Percentiles rank a stretch among this genome's conserved stretches.
These are phyloP conservation scores for Globisporangium alternatum DNA, from an alignment of 352 stramenopile species.

Conservation along the genomic window DNA sequence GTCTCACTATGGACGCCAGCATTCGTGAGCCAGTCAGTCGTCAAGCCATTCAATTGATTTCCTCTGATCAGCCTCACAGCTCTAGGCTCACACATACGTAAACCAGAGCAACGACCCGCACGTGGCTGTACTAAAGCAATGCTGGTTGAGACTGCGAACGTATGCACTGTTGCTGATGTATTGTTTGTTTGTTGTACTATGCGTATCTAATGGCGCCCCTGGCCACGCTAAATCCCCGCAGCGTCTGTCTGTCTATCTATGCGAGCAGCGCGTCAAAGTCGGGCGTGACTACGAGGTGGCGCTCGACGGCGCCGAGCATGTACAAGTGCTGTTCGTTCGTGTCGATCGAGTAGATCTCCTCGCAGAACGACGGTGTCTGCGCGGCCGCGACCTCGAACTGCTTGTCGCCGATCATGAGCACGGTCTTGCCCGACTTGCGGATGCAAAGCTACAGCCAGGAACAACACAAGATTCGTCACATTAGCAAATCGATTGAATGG, in stretches of 20 bases:
- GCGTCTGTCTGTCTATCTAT: conserved; percentile 47
- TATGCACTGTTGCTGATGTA: not conserved
- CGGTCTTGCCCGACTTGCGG: conserved; percentile 81
- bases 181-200: not conserved
- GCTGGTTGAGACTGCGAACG: not conserved
- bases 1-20: not conserved
- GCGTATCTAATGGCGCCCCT: not conserved
- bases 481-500: not conserved
- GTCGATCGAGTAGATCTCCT: conserved; percentile 84
- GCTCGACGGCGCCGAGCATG: conserved; percentile 70
- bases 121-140: not conserved
- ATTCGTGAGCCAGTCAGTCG: not conserved
- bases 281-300: conserved; percentile 81
- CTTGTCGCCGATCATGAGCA: conserved; percentile 85
- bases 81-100: not conserved
- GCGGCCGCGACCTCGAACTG: conserved; percentile 77
- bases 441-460: conserved; percentile 54
- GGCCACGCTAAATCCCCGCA: too few species aligned
- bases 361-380: conserved; percentile 79
- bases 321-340: conserved; percentile 65
- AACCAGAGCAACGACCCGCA: too few species aligned
- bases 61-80: too few species aligned
- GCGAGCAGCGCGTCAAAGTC: conserved; percentile 82
- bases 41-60: not conserved
- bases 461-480: not conserved